Evolutionary conservation across 1,139 yeast species (phyloP), one percentile per base, ranked within the genome.

Genomic region (Scheffersomyces segobiensis): DNA sequence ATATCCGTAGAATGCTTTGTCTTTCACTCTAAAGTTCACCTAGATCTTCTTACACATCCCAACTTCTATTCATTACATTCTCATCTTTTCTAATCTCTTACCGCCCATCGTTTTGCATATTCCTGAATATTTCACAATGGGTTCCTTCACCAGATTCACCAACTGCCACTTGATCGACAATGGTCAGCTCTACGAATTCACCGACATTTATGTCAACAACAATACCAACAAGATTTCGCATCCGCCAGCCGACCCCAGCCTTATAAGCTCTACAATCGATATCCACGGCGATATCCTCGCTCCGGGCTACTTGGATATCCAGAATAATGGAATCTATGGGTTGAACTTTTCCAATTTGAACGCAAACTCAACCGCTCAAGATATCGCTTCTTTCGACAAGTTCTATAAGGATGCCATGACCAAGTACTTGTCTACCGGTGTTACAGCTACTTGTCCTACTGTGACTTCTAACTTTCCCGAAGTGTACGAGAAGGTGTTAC

Each of bases 261-360:
- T 58, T 3, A 58, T 63, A 26, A 62, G 60, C 18, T 70, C 70
- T 53, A 69, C 71, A 4, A 70, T 86, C 26, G 87, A 86, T 62
- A 71, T 86, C 57, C 65, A 78, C 21, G 88, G 87, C 5, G 71
- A 73, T 46, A 76, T 83, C 50, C 63, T 86, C 50, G 82, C 88
- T 0, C 88, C 90, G 0, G 90, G 90, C 2, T 84, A 81, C 65
- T 74, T 86, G 21, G 90, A 86, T 67, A 81, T 85, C 58, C 90
- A 86, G 67, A 82, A 85, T 60, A 86, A 86, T 63, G 90, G 89
- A 10, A 80, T 86, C 55, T 85, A 81, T 62, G 89, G 89, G 3
- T 74, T 85, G 62, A 87, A 86, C 62, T 86, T 82, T 67, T 81
- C 86, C 39, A 74, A 76, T 59, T 71, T 78, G 58, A 72, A 69